Evolutionary conservation across 1,139 yeast species (phyloP), one percentile per base, ranked within the genome.

Genomic region (Protomyces inouyei): DNA sequence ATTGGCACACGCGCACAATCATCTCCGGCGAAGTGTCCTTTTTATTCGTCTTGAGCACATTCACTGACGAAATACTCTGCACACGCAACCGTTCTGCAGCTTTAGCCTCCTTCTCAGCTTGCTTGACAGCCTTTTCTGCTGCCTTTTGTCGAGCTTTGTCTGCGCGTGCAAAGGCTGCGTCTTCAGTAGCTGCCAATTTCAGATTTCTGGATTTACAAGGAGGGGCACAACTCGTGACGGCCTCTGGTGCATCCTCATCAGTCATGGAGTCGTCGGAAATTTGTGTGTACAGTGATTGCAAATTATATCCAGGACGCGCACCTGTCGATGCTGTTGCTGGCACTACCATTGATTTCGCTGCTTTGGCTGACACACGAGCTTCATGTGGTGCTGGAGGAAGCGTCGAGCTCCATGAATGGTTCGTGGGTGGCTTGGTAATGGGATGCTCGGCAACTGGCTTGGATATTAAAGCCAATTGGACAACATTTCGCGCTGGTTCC

Each of bases 21-120:
- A 69, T 68, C 36, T 69, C 71, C 2, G 67, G 61, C 35, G 67
- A 56, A 4, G 65, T 60, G n/a, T 67, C 69, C 37, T 60, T 64
- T 57, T 67, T 68, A 10, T 65, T 60, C 14, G 46, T 61, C 46
- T 60, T 64, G 36, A 68, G 64, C 23, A 53, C 61, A 52, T 68
- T 68, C 23, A 68, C 67, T 14, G 67, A 55, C 2, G 61, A 67
- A 9, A 68, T 54, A 38, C 68, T 51, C 32, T 63, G 57, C 5
- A 48, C 52, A 16, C 52, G 48, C 32, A 52, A 14, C 14, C 66
- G 45, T 55, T 67, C 52, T 45, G 35, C 40, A 43, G 43, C 25
- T 51, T 61, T 32, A 45, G 61, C 45, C 52, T 46, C 65, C 56
- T 32, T 59, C 48, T 46, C 66, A 53, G 25, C 53, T 9, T 53